These are phyloP conservation scores for Coemansia sp. DNA, from an alignment of 192 early-diverging fungal genomes.

Conservation along the genomic window DNA sequence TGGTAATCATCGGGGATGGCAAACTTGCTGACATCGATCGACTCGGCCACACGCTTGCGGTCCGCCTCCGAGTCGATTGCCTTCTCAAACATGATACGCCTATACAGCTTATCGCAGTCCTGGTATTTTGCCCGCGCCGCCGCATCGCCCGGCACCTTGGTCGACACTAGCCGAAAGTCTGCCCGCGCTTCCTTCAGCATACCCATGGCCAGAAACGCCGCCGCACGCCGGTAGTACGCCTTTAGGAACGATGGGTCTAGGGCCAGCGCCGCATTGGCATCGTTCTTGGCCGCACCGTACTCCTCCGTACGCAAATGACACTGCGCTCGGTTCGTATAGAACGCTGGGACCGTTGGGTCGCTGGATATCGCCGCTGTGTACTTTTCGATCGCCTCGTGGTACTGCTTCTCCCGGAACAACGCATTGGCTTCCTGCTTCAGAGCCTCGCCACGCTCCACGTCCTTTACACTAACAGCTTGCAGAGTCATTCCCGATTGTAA, in stretches of 20 bases:
- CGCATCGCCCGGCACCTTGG: slow-evolving; percentile 70
- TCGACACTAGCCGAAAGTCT: slow-evolving; percentile 70
- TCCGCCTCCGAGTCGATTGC: slow-evolving; percentile 65
- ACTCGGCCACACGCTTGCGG: slow-evolving; percentile 44
- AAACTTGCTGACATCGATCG: slow-evolving; percentile 49
- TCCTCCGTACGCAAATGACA: slow-evolving; percentile 80
- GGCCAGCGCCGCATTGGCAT: slow-evolving; percentile 77
- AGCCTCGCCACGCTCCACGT: slow-evolving; percentile 8
- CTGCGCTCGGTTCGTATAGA: slow-evolving; percentile 90
- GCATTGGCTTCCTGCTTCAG: slow-evolving; percentile 43
- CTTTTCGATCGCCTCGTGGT: slow-evolving; percentile 80
- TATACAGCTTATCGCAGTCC: slow-evolving; percentile 89
- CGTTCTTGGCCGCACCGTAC: slow-evolving; percentile 75
- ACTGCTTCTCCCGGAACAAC: slow-evolving; percentile 55
- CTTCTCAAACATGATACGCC: slow-evolving; percentile 83
- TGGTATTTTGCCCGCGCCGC: slow-evolving; percentile 71
- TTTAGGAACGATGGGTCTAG: slow-evolving; percentile 81
- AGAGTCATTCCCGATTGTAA: not conserved
- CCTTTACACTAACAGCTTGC: slow-evolving; percentile 6
- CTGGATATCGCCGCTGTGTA: slow-evolving; percentile 84
- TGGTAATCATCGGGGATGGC: slow-evolving; percentile 69
- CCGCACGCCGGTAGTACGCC: slow-evolving; percentile 91
- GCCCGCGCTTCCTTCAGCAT: slow-evolving; percentile 77
- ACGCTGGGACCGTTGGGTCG: slow-evolving; percentile 77
- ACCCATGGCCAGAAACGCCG: slow-evolving; percentile 79